Evolutionary conservation across 805 yeast genomes (phyloP).

Genomic region (Pichia scutulata): DNA sequence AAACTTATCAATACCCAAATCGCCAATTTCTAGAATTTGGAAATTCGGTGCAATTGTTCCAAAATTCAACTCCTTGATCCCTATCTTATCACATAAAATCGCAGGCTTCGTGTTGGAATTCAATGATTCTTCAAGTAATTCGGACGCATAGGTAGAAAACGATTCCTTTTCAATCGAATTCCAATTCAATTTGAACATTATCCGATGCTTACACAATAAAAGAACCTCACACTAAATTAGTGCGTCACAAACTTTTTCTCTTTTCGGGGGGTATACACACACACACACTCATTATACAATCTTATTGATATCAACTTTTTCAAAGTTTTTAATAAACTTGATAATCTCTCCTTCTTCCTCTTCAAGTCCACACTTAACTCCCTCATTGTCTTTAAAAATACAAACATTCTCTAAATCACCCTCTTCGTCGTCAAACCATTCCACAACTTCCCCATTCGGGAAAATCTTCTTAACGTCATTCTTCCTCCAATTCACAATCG

Average conservation of each 20-base stretch:
- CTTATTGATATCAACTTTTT: not conserved
- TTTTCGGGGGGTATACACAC: not conserved
- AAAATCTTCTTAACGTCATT: conserved; percentile 12
- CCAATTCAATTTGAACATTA: conserved; percentile 78
- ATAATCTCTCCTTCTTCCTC: not conserved
- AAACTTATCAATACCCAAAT: conserved; percentile 64
- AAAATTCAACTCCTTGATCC: conserved; percentile 61
- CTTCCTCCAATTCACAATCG: no score
- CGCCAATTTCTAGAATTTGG: conserved; percentile 79
- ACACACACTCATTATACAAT: not conserved
- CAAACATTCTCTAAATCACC: conserved; percentile 6
- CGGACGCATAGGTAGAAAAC: conserved; percentile 53
- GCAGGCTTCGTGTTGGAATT: conserved; percentile 68
- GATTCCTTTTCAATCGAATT: conserved; percentile 59
- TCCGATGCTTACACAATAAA: no score
- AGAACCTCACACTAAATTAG: no score
- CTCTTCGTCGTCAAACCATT: conserved; percentile 11
- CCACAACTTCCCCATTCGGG: conserved; percentile 6
- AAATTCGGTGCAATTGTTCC: conserved; percentile 69
- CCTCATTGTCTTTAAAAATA: conserved; percentile 5
- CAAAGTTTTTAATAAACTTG: not conserved
- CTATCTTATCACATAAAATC: conserved; percentile 60
- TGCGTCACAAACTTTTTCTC: no score
- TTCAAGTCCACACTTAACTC: no score
- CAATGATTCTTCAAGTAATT: conserved; percentile 60